A percentile compares a stretch with the other conserved stretches of the same genome.
These are phyloP conservation scores for Cercospora nicotianae DNA, from an alignment of 2,329 filamentous ascomycete species.

Conservation along the genomic window DNA sequence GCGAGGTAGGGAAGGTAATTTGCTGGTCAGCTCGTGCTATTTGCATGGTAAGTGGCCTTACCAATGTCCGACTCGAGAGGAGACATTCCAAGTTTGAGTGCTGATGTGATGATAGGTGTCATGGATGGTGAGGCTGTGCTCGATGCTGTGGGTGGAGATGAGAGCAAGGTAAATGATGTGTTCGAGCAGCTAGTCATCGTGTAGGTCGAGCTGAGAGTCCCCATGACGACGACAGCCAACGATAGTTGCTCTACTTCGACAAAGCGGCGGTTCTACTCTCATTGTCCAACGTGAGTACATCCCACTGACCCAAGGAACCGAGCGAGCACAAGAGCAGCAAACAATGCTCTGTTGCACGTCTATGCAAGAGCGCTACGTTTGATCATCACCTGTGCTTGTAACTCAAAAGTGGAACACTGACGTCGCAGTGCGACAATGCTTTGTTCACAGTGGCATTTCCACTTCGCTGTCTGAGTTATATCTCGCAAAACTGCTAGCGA, in stretches of 20 bases:
- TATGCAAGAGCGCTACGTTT: neutral
- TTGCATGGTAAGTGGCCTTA: slow-evolving; percentile 6
- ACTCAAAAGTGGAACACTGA: neutral
- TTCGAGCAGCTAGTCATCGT: neutral
- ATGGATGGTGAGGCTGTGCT: slow-evolving; percentile 12
- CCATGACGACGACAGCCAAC: too few species aligned
- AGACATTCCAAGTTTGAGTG: too few species aligned
- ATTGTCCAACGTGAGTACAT: neutral
- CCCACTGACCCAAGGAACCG: neutral
- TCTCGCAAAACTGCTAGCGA: neutral
- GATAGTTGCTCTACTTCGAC: neutral
- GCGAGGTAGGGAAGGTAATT: neutral
- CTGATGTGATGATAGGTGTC: neutral
- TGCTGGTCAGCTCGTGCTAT: slow-evolving; percentile 8
- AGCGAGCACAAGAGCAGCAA: neutral
- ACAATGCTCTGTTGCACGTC: neutral
- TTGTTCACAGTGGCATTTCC: neutral
- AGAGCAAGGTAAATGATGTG: neutral
- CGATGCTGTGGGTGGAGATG: neutral
- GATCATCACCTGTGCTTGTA: neutral
- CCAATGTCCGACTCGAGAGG: neutral
- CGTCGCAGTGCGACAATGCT: neutral
- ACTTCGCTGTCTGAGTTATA: neutral
- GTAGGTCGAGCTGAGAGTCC: neutral
- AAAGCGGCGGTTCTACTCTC: neutral